Evolutionary conservation across 2,329 filamentous ascomycete species (phyloP), one percentile per base, ranked within the genome.

Genomic region (Aspergillus japonicus): DNA sequence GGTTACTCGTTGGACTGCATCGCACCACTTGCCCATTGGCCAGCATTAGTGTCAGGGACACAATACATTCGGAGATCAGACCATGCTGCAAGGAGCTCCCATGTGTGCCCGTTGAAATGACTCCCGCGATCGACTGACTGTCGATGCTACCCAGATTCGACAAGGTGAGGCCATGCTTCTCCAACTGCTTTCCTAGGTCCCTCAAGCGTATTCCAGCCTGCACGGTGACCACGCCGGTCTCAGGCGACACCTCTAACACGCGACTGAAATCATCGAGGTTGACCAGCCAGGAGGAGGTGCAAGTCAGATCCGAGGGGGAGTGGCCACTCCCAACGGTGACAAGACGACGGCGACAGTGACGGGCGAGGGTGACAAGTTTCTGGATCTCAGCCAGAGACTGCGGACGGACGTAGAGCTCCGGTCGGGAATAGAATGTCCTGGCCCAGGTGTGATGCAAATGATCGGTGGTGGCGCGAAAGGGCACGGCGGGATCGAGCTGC

Each of bases 61-160:
- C 78, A 23, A 98, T 85, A 58, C 87, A 87, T 71, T 96, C 89
- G 0, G 90, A 94, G 62, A 99, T 81, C 63, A 97, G 82, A 1
- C 94, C 94, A 77, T 98, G 92, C 35, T 79, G 81, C 60, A 96
- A 80, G 57, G 90, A 95, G 69, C 91, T 96, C 48, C 95, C 95
- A 74, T 99, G 95, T 0, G 95, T 98, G 16, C 90, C 93, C 0
- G 95, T 99, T 21, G 90, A 88, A 62, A 98, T 96, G 14, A 92
- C 93, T 29, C 95, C 95, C 1, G 91, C 92, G 63, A 98, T 88
- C 60, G 90, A 95, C 81, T 99, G 95, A 69, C 92, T 87, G 74
- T 97, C 92, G 77, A 99, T 99, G 74, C 92, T 96, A 39, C 95
- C 95, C 50, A 98, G 81, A 73, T 96, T 97, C 29, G 91, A 90